Evolutionary conservation across 768 basidiomycete species (phyloP).

Genomic region (Kwoniella shandongensis): DNA sequence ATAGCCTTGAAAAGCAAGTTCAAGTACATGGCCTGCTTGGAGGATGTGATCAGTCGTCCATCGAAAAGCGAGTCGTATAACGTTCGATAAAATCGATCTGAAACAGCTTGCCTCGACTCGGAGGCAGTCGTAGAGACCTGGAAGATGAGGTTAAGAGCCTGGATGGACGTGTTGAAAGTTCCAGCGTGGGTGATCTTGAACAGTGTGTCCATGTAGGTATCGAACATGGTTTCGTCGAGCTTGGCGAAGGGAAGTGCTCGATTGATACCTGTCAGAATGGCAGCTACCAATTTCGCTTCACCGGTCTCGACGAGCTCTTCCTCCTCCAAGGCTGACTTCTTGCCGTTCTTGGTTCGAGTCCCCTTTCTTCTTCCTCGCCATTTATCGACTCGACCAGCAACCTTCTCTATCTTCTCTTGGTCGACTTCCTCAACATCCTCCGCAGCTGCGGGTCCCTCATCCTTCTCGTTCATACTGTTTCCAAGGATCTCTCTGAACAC

Average conservation of each 20-base stretch:
- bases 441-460: slow-evolving; percentile 23
- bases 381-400: slow-evolving; percentile 52
- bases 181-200: slow-evolving; percentile 93
- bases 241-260: slow-evolving; percentile 91
- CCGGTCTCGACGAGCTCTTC: slow-evolving; percentile 67
- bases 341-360: slow-evolving; percentile 39
- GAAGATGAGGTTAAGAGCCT: slow-evolving; percentile 83
- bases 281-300: slow-evolving; percentile 79
- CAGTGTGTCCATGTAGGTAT: slow-evolving; percentile 83
- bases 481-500: slow-evolving; percentile 86
- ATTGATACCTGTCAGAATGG: slow-evolving; percentile 89
- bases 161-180: slow-evolving; percentile 94
- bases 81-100: slow-evolving; percentile 64
- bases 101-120: slow-evolving; percentile 46
- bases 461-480: slow-evolving; percentile 55
- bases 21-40: slow-evolving; percentile 95
- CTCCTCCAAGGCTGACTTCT: slow-evolving; percentile 46
- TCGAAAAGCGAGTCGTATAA: slow-evolving; percentile 89
- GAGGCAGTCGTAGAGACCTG: slow-evolving; percentile 60
- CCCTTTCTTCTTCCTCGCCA: slow-evolving; percentile 55
- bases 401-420: slow-evolving; percentile 55
- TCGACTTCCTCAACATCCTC: slow-evolving; percentile 47
- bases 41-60: slow-evolving; percentile 71
- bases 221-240: slow-evolving; percentile 72
- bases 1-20: slow-evolving; percentile 89